Evolutionary conservation across 805 yeast species (phyloP).

Genomic region (Wickerhamomyces sydowiorum): DNA sequence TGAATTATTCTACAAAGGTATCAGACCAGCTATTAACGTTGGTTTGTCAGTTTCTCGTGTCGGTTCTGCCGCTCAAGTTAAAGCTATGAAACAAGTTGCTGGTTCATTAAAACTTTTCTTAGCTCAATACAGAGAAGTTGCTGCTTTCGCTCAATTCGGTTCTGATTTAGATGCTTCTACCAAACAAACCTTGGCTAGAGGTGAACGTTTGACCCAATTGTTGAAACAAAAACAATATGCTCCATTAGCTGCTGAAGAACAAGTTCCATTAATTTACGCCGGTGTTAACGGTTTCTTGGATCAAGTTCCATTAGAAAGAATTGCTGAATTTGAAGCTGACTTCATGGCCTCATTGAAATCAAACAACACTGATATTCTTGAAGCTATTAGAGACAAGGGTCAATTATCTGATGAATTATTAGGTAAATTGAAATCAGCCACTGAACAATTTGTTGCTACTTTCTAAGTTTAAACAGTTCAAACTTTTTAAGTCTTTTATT

Average conservation of each 20-base stretch:
- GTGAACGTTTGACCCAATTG: constrained; percentile 99
- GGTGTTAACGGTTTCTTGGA: constrained; percentile 99
- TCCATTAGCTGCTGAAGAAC: constrained; percentile 98
- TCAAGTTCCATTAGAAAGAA: constrained; percentile 72
- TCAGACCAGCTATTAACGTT: constrained; percentile 99
- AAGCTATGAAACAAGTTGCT: constrained; percentile 99
- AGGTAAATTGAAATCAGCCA: constrained; percentile 82
- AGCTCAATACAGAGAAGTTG: constrained; percentile 99
- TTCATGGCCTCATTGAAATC: constrained; percentile 91
- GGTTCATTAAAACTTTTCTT: constrained; percentile 99
- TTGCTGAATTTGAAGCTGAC: constrained; percentile 86
- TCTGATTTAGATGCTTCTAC: constrained; percentile 99
- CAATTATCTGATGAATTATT: constrained; percentile 83
- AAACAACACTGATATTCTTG: constrained; percentile 78
- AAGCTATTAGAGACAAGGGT: constrained; percentile 84
- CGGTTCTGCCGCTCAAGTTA: constrained; percentile 99
- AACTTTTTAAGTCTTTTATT: not conserved
- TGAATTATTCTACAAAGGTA: constrained; percentile 99
- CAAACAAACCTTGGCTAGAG: constrained; percentile 97
- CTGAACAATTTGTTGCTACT: constrained; percentile 90
- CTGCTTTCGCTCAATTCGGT: constrained; percentile 99
- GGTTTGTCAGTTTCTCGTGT: constrained; percentile 99
- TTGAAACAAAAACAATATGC: constrained; percentile 96
- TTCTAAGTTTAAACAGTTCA: constrained; percentile 40
- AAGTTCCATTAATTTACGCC: constrained; percentile 96